Evolutionary conservation across 2,329 filamentous ascomycete genomes (phyloP).

Genomic region (Sphaceloma murrayae): DNA sequence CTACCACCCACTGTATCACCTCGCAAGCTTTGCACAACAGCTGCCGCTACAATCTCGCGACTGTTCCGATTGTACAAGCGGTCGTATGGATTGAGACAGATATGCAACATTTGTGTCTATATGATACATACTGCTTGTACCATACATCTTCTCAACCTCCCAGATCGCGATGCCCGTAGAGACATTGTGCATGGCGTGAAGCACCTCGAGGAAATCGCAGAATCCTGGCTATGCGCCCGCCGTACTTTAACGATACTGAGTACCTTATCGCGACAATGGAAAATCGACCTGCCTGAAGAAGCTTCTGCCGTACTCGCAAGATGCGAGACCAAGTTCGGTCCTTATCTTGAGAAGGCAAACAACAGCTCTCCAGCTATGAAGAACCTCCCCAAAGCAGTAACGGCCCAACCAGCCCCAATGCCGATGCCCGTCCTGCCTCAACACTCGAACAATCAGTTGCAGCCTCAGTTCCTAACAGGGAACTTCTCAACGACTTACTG

Average conservation of each 20-base stretch:
- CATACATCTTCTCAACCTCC: conserved; percentile 85
- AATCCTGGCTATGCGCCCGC: conserved; percentile 85
- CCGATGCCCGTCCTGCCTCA: conserved; percentile 8
- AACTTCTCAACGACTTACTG: background rate
- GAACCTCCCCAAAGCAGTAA: background rate
- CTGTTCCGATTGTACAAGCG: conserved; percentile 91
- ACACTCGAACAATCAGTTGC: background rate
- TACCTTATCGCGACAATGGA: conserved; percentile 80
- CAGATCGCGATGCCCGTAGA: conserved; percentile 79
- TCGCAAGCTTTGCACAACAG: conserved; percentile 80
- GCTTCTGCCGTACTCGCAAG: conserved; percentile 65
- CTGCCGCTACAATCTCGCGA: conserved; percentile 82
- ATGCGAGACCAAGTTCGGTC: conserved; percentile 70
- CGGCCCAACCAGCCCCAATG: background rate
- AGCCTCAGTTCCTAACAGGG: background rate
- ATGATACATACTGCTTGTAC: conserved; percentile 91
- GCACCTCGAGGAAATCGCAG: conserved; percentile 89
- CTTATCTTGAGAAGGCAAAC: conserved; percentile 37
- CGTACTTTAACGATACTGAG: conserved; percentile 78
- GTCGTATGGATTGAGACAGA: conserved; percentile 79
- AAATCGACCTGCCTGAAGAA: conserved; percentile 75
- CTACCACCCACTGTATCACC: conserved; percentile 82
- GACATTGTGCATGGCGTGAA: conserved; percentile 87
- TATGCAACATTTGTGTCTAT: conserved; percentile 94
- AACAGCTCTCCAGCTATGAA: conserved; percentile 29